Conservation (phyloP, 2,329 filamentous ascomycete genomes). For the Dryadomyces sulphureus region DNA sequence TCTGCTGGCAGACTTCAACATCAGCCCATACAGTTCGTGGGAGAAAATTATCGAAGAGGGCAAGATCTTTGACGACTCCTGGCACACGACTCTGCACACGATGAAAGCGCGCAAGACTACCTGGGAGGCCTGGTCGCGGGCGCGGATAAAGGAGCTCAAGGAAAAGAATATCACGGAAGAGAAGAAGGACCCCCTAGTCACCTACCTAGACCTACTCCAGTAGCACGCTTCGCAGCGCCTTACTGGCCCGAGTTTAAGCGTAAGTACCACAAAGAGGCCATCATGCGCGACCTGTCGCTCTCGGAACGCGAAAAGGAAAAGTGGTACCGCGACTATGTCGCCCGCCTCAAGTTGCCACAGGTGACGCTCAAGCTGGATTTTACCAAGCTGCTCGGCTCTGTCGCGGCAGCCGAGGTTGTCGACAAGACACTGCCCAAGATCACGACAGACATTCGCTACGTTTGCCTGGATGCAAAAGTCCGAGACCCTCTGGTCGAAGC, state of each 20-base stretch:
- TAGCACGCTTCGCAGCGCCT: constrained; percentile 72
- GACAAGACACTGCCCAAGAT: constrained; percentile 47
- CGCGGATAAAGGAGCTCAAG: constrained; percentile 58
- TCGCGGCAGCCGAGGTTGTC: constrained; percentile 45
- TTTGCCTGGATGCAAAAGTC: constrained; percentile 44
- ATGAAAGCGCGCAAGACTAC: constrained; percentile 70
- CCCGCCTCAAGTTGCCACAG: constrained; percentile 49
- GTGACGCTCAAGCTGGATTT: constrained; percentile 57
- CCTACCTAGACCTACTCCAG: constrained; percentile 70
- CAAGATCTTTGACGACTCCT: constrained; percentile 65
- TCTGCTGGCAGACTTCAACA: constrained; percentile 64
- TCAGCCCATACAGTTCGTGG: constrained; percentile 85
- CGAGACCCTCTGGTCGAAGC: constrained; percentile 52
- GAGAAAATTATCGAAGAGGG: constrained; percentile 77
- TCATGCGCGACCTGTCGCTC: constrained; percentile 62
- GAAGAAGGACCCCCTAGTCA: constrained; percentile 69
- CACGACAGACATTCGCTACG: constrained; percentile 53
- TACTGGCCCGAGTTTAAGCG: constrained; percentile 97
- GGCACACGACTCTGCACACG: constrained; percentile 71
- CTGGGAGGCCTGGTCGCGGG: constrained; percentile 71
- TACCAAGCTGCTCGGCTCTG: constrained; percentile 44
- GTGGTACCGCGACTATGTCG: constrained; percentile 61
- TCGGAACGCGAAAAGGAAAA: constrained; percentile 68
- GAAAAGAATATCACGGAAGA: constrained; percentile 60
- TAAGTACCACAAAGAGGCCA: constrained; percentile 69